A percentile compares a stretch with the other conserved stretches of the same genome.
Evolutionary conservation across 768 basidiomycete species (phyloP).

Genomic region (Suillus brevipes): DNA sequence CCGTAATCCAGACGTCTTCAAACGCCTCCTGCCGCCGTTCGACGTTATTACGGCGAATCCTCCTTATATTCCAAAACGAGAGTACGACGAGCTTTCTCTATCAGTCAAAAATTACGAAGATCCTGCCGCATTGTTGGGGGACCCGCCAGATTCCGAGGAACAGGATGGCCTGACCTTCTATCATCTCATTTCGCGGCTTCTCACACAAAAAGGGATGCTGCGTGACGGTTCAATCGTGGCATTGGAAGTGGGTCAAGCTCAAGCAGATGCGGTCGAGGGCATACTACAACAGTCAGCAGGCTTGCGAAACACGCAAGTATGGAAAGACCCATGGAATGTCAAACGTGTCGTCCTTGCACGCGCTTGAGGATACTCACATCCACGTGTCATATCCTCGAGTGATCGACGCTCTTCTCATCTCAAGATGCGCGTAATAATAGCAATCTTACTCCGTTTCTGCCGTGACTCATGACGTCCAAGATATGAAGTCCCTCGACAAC

Average conservation of each 20-base stretch:
- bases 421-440: constrained; percentile 5
- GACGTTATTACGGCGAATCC: constrained; percentile 85
- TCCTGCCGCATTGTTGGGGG: constrained; percentile 77
- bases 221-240: constrained; percentile 57
- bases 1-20: constrained; percentile 24
- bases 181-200: constrained; percentile 63
- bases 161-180: constrained; percentile 67
- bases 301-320: constrained; percentile 58
- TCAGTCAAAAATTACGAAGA: constrained; percentile 83
- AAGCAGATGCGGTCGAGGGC: constrained; percentile 60
- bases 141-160: constrained; percentile 42
- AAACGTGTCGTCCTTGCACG: constrained; percentile 68
- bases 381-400: constrained; percentile 1
- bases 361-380: constrained; percentile 29
- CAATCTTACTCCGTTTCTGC: neutral
- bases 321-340: constrained; percentile 80
- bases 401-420: constrained; percentile 1
- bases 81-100: constrained; percentile 61
- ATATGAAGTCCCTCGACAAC: neutral
- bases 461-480: neutral
- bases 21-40: constrained; percentile 48
- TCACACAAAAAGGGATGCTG: constrained; percentile 54
- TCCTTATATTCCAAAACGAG: constrained; percentile 75
- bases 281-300: constrained; percentile 54
- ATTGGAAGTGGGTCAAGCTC: constrained; percentile 77